Conservation (phyloP, 768 basidiomycete genomes). For the Wakefieldia striispora region DNA sequence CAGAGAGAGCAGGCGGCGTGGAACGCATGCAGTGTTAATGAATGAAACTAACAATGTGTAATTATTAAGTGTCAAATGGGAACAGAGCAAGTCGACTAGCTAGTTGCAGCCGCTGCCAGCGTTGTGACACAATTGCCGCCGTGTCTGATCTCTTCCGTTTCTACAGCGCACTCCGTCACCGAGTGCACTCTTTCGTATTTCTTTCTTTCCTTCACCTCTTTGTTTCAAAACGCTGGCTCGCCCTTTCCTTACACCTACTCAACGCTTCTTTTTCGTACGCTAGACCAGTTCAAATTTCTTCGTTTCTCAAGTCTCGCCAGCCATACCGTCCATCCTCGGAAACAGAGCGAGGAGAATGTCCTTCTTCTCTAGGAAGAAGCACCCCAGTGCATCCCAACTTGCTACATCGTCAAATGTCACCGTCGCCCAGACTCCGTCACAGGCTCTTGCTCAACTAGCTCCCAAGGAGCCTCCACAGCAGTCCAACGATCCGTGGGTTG, state of each 20-base stretch:
- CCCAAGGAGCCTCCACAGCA: conserved; percentile 29
- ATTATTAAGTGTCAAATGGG: neutral
- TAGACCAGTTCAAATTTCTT: conserved; percentile 11
- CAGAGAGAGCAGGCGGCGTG: conserved; percentile 9
- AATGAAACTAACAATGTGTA: neutral
- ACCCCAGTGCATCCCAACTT: conserved; percentile 48
- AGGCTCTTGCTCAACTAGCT: conserved; percentile 62
- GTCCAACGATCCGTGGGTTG: conserved; percentile 38
- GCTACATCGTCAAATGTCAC: conserved; percentile 48
- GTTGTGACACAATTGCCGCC: conserved; percentile 13
- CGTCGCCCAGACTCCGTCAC: conserved; percentile 60
- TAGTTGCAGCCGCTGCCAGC: neutral
- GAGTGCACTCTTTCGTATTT: neutral
- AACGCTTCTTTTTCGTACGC: conserved; percentile 8
- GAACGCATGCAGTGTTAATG: conserved; percentile 5
- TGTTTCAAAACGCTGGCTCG: conserved; percentile 25
- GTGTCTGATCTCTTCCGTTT: conserved; percentile 17
- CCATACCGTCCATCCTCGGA: conserved; percentile 69
- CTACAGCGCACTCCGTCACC: conserved; percentile 7
- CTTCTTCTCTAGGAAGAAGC: conserved; percentile 91
- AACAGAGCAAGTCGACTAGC: neutral
- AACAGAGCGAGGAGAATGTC: conserved; percentile 76
- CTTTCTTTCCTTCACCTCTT: conserved; percentile 7
- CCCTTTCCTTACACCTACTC: conserved; percentile 7
- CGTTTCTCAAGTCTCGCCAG: conserved; percentile 33